Conservation (phyloP, 169 alveolate genomes). For the Amoebophrya sp. region DNA sequence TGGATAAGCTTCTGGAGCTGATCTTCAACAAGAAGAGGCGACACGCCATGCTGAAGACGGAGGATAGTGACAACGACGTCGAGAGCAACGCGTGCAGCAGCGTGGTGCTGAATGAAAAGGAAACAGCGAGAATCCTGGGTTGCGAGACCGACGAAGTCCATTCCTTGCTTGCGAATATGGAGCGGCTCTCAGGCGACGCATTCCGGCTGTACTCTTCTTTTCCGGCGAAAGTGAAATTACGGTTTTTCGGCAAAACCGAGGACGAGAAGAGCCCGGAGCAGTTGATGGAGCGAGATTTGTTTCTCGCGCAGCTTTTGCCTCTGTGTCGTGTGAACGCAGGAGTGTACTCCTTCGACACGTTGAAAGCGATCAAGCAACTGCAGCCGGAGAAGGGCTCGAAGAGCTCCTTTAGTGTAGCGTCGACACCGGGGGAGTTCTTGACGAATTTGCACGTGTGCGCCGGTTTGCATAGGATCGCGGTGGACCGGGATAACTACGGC, state of each 20-base stretch:
- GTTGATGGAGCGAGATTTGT: background rate
- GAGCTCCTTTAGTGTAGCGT: too few species aligned
- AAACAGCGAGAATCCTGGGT: background rate
- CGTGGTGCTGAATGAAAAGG: background rate
- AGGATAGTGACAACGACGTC: background rate
- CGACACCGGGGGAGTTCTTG: background rate
- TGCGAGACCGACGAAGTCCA: background rate
- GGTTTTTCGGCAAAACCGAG: background rate
- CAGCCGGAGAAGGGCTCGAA: background rate
- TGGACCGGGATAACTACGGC: slow-evolving; percentile 12
- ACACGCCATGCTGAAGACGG: background rate
- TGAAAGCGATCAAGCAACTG: background rate
- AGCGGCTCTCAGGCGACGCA: slow-evolving; percentile 10
- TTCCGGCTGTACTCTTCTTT: background rate
- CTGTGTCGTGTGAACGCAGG: background rate
- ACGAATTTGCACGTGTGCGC: background rate
- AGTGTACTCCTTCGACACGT: background rate
- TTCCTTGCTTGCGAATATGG: background rate
- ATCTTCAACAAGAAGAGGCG: background rate
- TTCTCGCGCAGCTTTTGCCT: background rate
- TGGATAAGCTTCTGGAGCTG: background rate
- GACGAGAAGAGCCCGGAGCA: background rate
- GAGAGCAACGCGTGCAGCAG: too few species aligned
- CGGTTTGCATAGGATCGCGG: background rate
- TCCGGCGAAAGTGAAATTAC: background rate